phyloP scores from a whole-genome alignment of 1,139 yeast species.

The Maudiozyma humilis region DNA sequence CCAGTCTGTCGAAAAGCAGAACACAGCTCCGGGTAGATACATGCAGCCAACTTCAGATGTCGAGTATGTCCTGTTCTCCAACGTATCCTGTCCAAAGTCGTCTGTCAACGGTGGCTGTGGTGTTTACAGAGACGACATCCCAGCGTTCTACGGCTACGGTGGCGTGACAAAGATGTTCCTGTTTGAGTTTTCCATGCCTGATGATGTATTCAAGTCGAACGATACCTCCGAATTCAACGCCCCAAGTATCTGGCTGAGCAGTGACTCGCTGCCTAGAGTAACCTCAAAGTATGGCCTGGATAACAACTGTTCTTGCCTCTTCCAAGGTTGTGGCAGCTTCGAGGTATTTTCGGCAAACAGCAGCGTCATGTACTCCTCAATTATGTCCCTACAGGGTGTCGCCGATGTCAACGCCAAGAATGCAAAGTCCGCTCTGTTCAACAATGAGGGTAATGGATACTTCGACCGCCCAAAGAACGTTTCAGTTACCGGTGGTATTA shows the following conservation, averaged over 20 bases:
- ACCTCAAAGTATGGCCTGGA: constrained; percentile 62
- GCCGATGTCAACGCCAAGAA: neutral
- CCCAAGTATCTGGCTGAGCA: constrained; percentile 70
- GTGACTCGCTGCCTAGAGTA: constrained; percentile 61
- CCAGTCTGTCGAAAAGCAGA: constrained; percentile 37
- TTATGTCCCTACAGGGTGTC: constrained; percentile 59
- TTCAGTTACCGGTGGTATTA: constrained; percentile 59
- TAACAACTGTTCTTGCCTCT: constrained; percentile 64
- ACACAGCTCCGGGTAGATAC: constrained; percentile 44
- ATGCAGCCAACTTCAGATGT: constrained; percentile 40
- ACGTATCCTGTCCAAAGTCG: constrained; percentile 42
- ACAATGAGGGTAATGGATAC: constrained; percentile 48
- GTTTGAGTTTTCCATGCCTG: constrained; percentile 62
- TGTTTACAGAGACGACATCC: constrained; percentile 60
- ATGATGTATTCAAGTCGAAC: constrained; percentile 32
- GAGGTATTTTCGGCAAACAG: constrained; percentile 54
- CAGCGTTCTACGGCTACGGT: constrained; percentile 65
- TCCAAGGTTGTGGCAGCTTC: constrained; percentile 70
- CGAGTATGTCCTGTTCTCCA: constrained; percentile 54
- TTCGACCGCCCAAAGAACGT: constrained; percentile 38
- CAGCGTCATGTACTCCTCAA: constrained; percentile 45
- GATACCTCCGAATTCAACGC: constrained; percentile 42
- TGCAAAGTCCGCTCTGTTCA: constrained; percentile 45
- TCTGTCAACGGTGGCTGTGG: constrained; percentile 36
- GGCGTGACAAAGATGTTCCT: constrained; percentile 60